A percentile compares a stretch with the other conserved stretches of the same genome.
Evolutionary conservation across 2,329 filamentous ascomycete species (phyloP).

Genomic region (Colletotrichum kahawae): DNA sequence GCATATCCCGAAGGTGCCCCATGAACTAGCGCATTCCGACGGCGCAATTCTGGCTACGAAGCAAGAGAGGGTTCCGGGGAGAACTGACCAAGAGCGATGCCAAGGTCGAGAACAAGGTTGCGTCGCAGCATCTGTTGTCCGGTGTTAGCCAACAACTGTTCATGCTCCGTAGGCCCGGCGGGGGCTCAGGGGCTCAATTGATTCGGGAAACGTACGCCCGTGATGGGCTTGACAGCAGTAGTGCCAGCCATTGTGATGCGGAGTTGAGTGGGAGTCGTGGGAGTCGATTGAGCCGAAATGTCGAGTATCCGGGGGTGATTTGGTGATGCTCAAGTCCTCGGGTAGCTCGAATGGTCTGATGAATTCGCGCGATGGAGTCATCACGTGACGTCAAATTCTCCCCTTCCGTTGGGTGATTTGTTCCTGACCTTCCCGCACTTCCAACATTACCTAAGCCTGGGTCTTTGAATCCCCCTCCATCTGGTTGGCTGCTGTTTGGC

Average conservation of each 20-base stretch:
- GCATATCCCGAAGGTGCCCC: background rate
- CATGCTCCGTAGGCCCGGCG: constrained; percentile 3
- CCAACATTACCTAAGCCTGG: background rate
- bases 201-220: constrained; percentile 56
- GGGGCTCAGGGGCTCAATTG: constrained; percentile 32
- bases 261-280: constrained; percentile 4
- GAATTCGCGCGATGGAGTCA: constrained; percentile 9
- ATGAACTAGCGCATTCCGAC: background rate
- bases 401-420: background rate
- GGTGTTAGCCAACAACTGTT: constrained; percentile 36
- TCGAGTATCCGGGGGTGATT: background rate
- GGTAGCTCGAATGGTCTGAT: constrained; percentile 18
- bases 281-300: constrained; percentile 10
- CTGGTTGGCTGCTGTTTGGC: background rate
- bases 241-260: constrained; percentile 50
- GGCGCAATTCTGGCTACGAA: background rate
- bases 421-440: background rate
- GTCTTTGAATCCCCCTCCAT: background rate
- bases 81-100: constrained; percentile 59
- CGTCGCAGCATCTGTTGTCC: constrained; percentile 62
- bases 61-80: background rate
- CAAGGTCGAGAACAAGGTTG: constrained; percentile 61
- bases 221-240: constrained; percentile 55
- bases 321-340: background rate
- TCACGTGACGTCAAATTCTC: constrained; percentile 17